phyloP scores from a whole-genome alignment of 805 yeast species.

The Wickerhamomyces strasburgensis region DNA sequence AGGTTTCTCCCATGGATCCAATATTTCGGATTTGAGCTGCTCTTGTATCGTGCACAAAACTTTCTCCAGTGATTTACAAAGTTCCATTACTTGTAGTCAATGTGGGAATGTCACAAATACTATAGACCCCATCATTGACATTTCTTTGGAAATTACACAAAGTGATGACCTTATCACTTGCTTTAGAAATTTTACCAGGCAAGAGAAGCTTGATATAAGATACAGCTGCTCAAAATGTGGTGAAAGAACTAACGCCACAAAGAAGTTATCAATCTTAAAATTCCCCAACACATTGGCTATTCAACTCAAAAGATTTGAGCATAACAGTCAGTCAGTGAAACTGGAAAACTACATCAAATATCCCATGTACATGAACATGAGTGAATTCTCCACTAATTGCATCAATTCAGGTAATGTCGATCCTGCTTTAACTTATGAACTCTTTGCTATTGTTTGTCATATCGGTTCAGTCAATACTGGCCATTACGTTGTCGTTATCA shows the following conservation, averaged over 20 bases:
- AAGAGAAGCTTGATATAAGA: slow-evolving; percentile 70
- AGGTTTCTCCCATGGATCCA: slow-evolving; percentile 23
- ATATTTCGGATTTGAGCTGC: slow-evolving; percentile 36
- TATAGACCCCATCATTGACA: slow-evolving; percentile 84
- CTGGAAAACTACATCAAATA: slow-evolving; percentile 69
- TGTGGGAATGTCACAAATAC: slow-evolving; percentile 58
- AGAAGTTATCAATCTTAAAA: slow-evolving; percentile 61
- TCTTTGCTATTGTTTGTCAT: slow-evolving; percentile 84
- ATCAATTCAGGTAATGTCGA: slow-evolving; percentile 17
- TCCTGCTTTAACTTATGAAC: slow-evolving; percentile 59
- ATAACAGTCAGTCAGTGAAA: slow-evolving; percentile 42
- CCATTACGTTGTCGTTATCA: slow-evolving; percentile 80
- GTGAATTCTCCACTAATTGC: slow-evolving; percentile 41
- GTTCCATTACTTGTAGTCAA: slow-evolving; percentile 67
- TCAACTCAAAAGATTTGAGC: slow-evolving; percentile 70
- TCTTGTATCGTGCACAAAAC: slow-evolving; percentile 76
- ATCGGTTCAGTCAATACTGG: slow-evolving; percentile 94
- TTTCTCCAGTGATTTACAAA: slow-evolving; percentile 79
- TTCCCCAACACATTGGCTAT: slow-evolving; percentile 77
- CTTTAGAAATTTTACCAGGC: slow-evolving; percentile 68
- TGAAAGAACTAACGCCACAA: slow-evolving; percentile 58
- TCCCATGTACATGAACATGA: slow-evolving; percentile 70
- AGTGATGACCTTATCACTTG: slow-evolving; percentile 52
- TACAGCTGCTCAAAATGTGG: slow-evolving; percentile 69
- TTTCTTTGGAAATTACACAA: slow-evolving; percentile 68